Conservation (phyloP, 768 basidiomycete species). For the Xanthoconium stramineum region DNA sequence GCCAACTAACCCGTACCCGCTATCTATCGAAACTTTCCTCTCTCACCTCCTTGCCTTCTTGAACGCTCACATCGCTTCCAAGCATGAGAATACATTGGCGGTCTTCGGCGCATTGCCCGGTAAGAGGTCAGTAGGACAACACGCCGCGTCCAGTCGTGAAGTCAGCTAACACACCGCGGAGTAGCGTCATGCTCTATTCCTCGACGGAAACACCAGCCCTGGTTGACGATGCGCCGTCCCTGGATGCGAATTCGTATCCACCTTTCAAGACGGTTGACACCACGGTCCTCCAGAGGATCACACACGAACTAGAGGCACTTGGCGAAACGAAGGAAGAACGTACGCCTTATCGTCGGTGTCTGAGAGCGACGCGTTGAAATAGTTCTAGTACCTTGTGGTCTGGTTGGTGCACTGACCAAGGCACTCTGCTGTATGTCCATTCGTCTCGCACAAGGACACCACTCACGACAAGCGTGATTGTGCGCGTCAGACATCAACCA, state of each 20-base stretch:
- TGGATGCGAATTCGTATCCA: constrained; percentile 79
- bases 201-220: constrained; percentile 46
- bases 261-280: constrained; percentile 79
- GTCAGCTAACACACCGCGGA: neutral
- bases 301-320: constrained; percentile 56
- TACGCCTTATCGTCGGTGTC: constrained; percentile 3
- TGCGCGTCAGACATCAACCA: constrained; percentile 64
- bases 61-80: constrained; percentile 88
- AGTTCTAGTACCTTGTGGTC: constrained; percentile 52
- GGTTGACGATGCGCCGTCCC: constrained; percentile 34
- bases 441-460: neutral
- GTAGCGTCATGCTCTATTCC: constrained; percentile 76
- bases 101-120: constrained; percentile 88
- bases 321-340: constrained; percentile 47
- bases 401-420: constrained; percentile 90
- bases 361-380: constrained; percentile 6
- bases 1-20: constrained; percentile 44
- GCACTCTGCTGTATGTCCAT: constrained; percentile 76
- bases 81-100: constrained; percentile 89
- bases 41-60: constrained; percentile 86
- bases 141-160: neutral
- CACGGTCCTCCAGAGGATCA: constrained; percentile 58
- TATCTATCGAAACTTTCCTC: constrained; percentile 71
- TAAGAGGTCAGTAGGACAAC: constrained; percentile 58
- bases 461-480: constrained; percentile 15